phyloP scores from a whole-genome alignment of 495 filamentous ascomycete genomes.

The Bacidia rubella region DNA sequence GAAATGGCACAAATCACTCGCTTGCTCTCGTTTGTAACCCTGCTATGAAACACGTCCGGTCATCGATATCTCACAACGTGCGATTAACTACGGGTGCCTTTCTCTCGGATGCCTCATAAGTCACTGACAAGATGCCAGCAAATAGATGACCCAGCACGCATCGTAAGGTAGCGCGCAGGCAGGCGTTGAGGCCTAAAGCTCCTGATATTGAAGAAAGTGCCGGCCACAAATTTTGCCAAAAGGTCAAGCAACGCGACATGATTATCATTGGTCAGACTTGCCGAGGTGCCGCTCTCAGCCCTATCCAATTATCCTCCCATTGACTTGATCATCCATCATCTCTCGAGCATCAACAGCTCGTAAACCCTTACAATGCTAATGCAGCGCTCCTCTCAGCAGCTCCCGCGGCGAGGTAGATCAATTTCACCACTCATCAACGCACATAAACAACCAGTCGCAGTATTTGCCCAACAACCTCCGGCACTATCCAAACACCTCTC shows the following conservation, averaged over 20 bases:
- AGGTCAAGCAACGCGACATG: background rate
- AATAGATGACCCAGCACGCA: conserved; percentile 10
- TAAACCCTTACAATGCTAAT: conserved; percentile 48
- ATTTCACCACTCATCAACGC: conserved; percentile 14
- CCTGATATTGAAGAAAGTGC: conserved; percentile 26
- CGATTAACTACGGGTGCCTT: conserved; percentile 48
- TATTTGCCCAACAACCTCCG: conserved; percentile 37
- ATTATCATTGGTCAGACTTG: background rate
- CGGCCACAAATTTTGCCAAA: conserved; percentile 11
- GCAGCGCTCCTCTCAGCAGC: conserved; percentile 51
- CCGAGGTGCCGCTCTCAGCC: conserved; percentile 10
- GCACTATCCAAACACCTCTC: conserved; percentile 26
- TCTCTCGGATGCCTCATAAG: conserved; percentile 30
- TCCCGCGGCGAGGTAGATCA: conserved; percentile 52
- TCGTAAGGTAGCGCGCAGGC: conserved; percentile 23
- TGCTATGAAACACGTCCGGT: conserved; percentile 20
- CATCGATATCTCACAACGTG: conserved; percentile 28
- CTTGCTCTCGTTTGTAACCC: no score
- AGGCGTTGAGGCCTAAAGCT: conserved; percentile 31
- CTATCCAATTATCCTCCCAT: no score
- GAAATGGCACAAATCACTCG: no score
- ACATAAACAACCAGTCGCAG: conserved; percentile 24
- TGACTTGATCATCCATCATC: no score
- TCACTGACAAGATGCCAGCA: conserved; percentile 39
- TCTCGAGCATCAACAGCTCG: no score